Conservation (phyloP, 495 filamentous ascomycete genomes). For the Massariosphaeria phaeospora region DNA sequence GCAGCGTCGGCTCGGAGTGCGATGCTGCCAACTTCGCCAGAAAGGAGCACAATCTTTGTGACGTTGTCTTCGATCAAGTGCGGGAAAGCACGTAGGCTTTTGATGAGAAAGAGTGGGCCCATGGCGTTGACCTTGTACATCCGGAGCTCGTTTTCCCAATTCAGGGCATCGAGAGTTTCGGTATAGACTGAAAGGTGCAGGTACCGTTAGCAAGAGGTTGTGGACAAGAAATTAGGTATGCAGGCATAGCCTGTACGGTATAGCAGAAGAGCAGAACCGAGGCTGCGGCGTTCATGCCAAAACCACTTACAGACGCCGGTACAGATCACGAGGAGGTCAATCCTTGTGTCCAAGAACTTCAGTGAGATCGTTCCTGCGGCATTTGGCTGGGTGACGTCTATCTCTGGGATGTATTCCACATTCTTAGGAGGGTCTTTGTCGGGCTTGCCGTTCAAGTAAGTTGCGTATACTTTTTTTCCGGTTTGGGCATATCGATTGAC, state of each 20-base stretch:
- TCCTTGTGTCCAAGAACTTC: conserved; percentile 39
- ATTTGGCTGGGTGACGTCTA: conserved; percentile 45
- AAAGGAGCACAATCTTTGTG: conserved; percentile 63
- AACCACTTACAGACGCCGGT: conserved; percentile 70
- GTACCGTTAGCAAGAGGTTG: too few relatives aligned
- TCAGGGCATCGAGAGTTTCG: conserved; percentile 58
- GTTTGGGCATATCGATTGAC: conserved; percentile 53
- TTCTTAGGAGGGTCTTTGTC: too few relatives aligned
- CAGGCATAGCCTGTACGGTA: too few relatives aligned
- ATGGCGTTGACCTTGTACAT: conserved; percentile 70
- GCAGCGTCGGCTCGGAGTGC: conserved; percentile 61
- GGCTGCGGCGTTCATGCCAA: too few relatives aligned
- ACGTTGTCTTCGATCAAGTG: conserved; percentile 44
- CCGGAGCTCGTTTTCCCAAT: conserved; percentile 59
- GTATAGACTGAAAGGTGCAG: too few relatives aligned
- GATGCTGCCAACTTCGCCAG: conserved; percentile 64
- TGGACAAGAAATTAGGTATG: too few relatives aligned
- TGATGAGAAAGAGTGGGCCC: conserved; percentile 61
- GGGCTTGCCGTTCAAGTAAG: too few relatives aligned
- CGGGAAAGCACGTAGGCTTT: conserved; percentile 55
- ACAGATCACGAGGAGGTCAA: conserved; percentile 59
- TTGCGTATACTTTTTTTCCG: conserved; percentile 54
- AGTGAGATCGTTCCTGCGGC: too few relatives aligned
- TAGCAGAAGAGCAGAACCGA: too few relatives aligned
- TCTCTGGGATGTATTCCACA: conserved; percentile 40